phyloP scores from a whole-genome alignment of 2,329 filamentous ascomycete genomes.

The Lasiodiplodia gonubiensis region DNA sequence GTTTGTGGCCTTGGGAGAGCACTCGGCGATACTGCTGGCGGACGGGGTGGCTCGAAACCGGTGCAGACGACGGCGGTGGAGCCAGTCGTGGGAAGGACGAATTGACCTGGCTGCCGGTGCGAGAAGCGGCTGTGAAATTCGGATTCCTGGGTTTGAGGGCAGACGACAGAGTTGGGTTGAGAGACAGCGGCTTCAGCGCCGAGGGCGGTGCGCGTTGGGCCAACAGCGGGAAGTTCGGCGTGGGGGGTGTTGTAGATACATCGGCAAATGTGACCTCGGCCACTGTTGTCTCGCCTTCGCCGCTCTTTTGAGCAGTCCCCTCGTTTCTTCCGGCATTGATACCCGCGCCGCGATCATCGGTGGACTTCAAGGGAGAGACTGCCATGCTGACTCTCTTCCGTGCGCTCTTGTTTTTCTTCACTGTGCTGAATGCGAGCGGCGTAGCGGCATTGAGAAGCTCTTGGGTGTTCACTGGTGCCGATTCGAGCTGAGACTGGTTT shows the following conservation, averaged over 20 bases:
- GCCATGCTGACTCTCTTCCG: constrained; percentile 24
- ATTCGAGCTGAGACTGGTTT: constrained; percentile 33
- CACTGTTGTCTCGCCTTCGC: constrained; percentile 11
- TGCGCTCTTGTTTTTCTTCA: constrained; percentile 44
- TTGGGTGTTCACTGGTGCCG: constrained; percentile 49
- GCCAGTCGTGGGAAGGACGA: neutral
- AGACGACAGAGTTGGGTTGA: neutral
- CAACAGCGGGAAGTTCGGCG: neutral
- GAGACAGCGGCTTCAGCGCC: neutral
- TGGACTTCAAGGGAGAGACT: constrained; percentile 3
- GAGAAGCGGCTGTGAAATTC: neutral
- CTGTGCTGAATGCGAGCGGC: constrained; percentile 48
- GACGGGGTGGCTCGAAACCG: neutral
- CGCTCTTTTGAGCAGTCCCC: neutral
- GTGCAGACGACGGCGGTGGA: neutral
- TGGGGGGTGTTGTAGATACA: neutral
- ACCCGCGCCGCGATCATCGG: neutral
- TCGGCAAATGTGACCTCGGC: neutral
- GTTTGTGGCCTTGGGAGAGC: neutral
- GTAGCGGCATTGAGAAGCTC: constrained; percentile 50
- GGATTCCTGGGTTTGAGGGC: neutral
- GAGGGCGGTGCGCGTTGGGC: neutral
- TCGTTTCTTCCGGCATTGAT: neutral
- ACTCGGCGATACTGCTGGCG: neutral
- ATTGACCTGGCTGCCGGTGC: neutral